Conservation (phyloP, 2,329 filamentous ascomycete genomes). For the Aspergillus fructus region DNA sequence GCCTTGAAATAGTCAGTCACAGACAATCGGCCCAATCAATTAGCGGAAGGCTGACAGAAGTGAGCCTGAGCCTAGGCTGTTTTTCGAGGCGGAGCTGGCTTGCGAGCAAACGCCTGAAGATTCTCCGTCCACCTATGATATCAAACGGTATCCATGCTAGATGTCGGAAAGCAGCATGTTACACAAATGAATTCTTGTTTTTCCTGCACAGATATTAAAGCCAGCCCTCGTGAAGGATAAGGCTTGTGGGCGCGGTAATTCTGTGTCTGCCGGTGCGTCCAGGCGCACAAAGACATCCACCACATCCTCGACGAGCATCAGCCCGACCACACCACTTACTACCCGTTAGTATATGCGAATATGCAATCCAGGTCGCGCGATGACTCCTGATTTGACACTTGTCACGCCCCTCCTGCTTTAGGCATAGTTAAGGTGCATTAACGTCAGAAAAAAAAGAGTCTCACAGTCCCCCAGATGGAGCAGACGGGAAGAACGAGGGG, state of each 20-base stretch:
- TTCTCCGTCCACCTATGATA: neutral
- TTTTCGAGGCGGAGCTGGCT: neutral
- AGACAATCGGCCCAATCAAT: no score
- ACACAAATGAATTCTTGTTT: conserved; percentile 4
- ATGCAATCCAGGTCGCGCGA: neutral
- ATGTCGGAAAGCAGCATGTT: conserved; percentile 9
- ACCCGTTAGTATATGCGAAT: neutral
- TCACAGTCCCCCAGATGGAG: conserved; percentile 62
- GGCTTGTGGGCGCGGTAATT: neutral
- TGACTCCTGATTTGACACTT: neutral
- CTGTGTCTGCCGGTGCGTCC: neutral
- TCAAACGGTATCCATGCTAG: neutral
- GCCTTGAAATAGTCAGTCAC: neutral
- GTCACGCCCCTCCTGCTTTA: neutral
- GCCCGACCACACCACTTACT: neutral
- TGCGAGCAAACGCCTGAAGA: neutral
- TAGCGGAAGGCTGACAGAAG: neutral
- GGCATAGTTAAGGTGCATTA: neutral
- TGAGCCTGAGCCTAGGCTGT: neutral
- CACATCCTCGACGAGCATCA: neutral
- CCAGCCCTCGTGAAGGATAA: neutral
- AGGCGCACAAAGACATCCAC: no score
- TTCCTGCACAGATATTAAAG: neutral
- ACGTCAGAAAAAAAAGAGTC: neutral
- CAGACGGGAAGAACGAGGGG: conserved; percentile 78